Conservation (phyloP, 2,329 filamentous ascomycete genomes). For the Aspergillus bombycis region DNA sequence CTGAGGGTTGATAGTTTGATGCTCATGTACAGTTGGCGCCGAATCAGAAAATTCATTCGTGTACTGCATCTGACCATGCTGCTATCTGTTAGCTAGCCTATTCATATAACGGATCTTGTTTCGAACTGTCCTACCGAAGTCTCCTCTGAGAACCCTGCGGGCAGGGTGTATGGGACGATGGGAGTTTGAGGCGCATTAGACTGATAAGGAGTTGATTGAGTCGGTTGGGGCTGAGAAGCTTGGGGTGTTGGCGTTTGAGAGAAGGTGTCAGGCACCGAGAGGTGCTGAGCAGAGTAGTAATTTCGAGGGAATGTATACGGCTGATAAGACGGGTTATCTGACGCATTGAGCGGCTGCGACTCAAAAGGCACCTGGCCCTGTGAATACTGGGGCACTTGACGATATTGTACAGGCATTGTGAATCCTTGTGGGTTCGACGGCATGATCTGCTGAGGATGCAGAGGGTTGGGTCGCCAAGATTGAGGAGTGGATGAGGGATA, state of each 20-base stretch:
- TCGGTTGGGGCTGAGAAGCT: constrained; percentile 26
- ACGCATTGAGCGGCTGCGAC: constrained; percentile 29
- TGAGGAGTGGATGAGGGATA: constrained; percentile 35
- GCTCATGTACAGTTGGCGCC: constrained; percentile 26
- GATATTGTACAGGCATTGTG: constrained; percentile 33
- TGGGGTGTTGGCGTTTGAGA: constrained; percentile 29
- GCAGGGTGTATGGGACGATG: constrained; percentile 31
- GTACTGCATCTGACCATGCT: constrained; percentile 35
- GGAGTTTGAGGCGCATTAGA: constrained; percentile 22
- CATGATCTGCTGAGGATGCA: constrained; percentile 31
- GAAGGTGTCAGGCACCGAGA: constrained; percentile 33
- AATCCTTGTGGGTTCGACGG: constrained; percentile 31
- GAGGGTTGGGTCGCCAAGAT: constrained; percentile 36
- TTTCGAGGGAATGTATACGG: constrained; percentile 35
- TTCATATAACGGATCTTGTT: background rate
- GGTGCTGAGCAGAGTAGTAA: constrained; percentile 35
- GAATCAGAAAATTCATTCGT: constrained; percentile 33
- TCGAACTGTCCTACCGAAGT: constrained; percentile 25
- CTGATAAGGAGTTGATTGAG: constrained; percentile 25
- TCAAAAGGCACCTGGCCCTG: constrained; percentile 37
- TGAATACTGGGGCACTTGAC: constrained; percentile 34
- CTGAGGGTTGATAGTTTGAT: constrained; percentile 46
- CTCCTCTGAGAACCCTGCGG: constrained; percentile 30
- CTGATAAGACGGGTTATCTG: constrained; percentile 37
- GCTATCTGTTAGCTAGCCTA: constrained; percentile 16